Base-by-base conservation (phyloP, 495 filamentous ascomycete genomes). In the Neurospora sp. region DNA sequence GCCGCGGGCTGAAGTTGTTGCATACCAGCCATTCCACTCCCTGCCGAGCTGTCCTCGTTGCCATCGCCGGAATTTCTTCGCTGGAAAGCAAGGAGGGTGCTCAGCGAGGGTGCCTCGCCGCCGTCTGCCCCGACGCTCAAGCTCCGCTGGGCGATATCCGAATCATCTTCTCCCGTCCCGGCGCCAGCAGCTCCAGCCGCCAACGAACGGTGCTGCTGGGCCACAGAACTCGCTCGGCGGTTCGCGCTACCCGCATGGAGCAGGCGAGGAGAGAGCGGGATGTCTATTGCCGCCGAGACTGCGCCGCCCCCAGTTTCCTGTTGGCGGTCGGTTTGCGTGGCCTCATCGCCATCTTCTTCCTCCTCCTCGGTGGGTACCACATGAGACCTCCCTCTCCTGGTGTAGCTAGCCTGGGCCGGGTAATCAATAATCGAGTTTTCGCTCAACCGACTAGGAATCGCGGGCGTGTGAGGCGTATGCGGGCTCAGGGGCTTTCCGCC, bases 401-500 rank as follows among this genome's bases (percentile, higher is more conserved):
- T 80, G 42, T 20, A 73, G 80, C 42, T 71, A 72, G 22, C 46
- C 72, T 69, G 75, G 18, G 85, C 80, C 37, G 86, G 82, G 76
- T 94, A 93, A 77, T 93, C 91, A n/a, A 91, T 89, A 70, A 93
- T 92, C 70, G 91, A 94, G 76, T 93, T 91, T 74, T 94, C 94
- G 78, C 93, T 96, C 61, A 98, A 81, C n/a, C 95, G 89, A 22
- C 94, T 97, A 41, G 94, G 94, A 65, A 97, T 92, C 20, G 94
- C 93, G 5, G 95, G 94, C 6, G 93, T 97, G 76, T 97, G 95
- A 10, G 95, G 95, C 0, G 94, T 97, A 80, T 97, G 94, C 12
- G 94, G 94, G 3, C 93, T 97, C 68, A 97, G 86, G 2, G 95
- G 93, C 75, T 97, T 98, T 35, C 53, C 53, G 71, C 94, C 94